Evolutionary conservation across 306 rosid species (phyloP).

Genomic region (Cicer judaicum): DNA sequence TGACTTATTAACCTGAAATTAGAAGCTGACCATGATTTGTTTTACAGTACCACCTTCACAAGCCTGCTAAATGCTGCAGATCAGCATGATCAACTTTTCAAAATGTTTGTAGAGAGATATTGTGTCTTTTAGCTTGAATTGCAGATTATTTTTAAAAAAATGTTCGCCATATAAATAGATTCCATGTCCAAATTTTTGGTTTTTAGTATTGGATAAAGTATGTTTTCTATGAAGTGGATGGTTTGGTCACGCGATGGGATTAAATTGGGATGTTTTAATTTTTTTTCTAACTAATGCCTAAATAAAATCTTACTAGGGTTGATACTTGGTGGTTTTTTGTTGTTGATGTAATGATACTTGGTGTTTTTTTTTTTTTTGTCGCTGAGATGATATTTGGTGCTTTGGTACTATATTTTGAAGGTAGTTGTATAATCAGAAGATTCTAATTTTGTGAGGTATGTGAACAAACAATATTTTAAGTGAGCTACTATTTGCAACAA

Average conservation of each 20-base stretch:
- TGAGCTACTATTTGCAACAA: neutral
- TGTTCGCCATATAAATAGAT: slow-evolving; percentile 1
- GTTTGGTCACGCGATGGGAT: neutral
- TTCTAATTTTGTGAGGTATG: neutral
- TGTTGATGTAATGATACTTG: no score
- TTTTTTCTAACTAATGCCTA: neutral
- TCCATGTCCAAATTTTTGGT: neutral
- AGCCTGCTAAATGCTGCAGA: neutral
- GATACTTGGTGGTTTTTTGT: neutral
- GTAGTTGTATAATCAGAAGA: neutral
- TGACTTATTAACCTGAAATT: neutral
- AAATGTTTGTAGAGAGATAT: neutral
- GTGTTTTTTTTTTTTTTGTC: no score
- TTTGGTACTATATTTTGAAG: neutral
- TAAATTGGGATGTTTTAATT: neutral
- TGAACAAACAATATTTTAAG: neutral
- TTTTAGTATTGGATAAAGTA: neutral
- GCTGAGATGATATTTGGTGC: neutral
- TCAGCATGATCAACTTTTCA: neutral
- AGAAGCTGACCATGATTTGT: neutral
- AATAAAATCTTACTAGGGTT: neutral
- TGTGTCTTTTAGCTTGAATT: neutral
- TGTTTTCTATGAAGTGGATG: neutral
- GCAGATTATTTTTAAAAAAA: neutral
- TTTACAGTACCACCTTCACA: slow-evolving; percentile 9